Conservation (phyloP, 2,329 filamentous ascomycete genomes). For the Berkeleyomyces rouxiae region DNA sequence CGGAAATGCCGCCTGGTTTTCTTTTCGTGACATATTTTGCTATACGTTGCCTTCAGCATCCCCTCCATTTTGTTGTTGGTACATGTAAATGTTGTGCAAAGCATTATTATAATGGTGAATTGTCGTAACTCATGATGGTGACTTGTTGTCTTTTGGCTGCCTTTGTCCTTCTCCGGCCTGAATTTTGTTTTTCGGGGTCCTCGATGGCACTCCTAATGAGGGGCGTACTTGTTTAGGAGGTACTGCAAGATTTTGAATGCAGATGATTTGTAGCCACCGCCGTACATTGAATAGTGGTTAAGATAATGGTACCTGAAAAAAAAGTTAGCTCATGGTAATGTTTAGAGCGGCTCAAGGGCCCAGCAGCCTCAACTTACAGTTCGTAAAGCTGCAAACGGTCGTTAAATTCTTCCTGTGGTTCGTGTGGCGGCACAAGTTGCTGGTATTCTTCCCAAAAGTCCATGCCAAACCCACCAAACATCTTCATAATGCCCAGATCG, state of each 20-base stretch:
- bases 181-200: neutral
- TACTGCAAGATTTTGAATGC: conserved; percentile 66
- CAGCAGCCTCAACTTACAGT: conserved; percentile 40
- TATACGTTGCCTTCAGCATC: too few species aligned
- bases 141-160: neutral
- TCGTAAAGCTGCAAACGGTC: conserved; percentile 72
- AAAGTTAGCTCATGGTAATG: conserved; percentile 15
- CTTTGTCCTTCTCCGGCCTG: neutral
- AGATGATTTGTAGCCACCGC: conserved; percentile 57
- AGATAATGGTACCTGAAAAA: conserved; percentile 61
- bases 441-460: conserved; percentile 67
- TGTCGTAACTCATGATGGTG: conserved; percentile 5
- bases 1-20: too few species aligned
- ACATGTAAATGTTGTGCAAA: neutral
- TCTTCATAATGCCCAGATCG: conserved; percentile 84
- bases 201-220: conserved; percentile 1
- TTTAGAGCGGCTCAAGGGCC: neutral
- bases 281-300: conserved; percentile 78
- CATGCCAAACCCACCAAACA: conserved; percentile 78
- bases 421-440: conserved; percentile 55
- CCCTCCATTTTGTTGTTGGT: neutral
- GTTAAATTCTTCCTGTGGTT: conserved; percentile 69
- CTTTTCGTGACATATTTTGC: too few species aligned
- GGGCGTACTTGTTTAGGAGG: conserved; percentile 55
- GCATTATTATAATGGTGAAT: conserved; percentile 3